Evolutionary conservation across 805 yeast species (phyloP), one percentile per base, ranked within the genome.

Genomic region (Candida maesae): DNA sequence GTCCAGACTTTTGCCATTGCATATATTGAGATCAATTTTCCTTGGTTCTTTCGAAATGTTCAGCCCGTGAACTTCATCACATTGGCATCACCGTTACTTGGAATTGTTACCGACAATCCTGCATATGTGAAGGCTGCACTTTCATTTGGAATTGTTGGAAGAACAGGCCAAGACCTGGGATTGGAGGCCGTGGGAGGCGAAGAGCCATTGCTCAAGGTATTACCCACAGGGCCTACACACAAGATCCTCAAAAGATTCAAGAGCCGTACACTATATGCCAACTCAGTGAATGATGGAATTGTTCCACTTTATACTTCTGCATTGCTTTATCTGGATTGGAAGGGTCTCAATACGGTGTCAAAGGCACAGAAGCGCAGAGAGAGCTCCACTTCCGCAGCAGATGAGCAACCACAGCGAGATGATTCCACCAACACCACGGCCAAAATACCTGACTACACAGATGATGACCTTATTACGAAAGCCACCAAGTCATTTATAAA

Each of bases 1-100:
- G 76, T 81, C 4, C 95, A 85, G 58, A 74, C 88, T 0, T 85
- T 84, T 63, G 82, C 91, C 2, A 73, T 85, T 26, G 85, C 90
- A 0, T 85, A 84, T 53, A 68, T 85, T 27, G 73, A 76, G 38
- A 70, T 69, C 44, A 82, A 81, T 50, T 81, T 76, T 58, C 88
- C 91, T 0, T 72, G 80, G 73, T 78, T 84, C 46, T 84, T 85
- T 56, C 53, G 74, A 27, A 64, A 62, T 26, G 73, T 81, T 3
- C 57, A 67, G 39, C 90, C 91, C 0, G 67, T 78, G 14, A 85
- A 84, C 55, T 84, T 83, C 58, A 73, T 85, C 28, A 71, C 90
- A 0, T 50, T 85, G 44, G 90, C 95, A 0, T 74, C 89, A 0
- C 95, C 95, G 0, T 60, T 84, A 38, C 60, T 85, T 10, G 95